These are phyloP conservation scores for Suillus plorans DNA, from an alignment of 768 basidiomycete genomes.

Conservation along the genomic window DNA sequence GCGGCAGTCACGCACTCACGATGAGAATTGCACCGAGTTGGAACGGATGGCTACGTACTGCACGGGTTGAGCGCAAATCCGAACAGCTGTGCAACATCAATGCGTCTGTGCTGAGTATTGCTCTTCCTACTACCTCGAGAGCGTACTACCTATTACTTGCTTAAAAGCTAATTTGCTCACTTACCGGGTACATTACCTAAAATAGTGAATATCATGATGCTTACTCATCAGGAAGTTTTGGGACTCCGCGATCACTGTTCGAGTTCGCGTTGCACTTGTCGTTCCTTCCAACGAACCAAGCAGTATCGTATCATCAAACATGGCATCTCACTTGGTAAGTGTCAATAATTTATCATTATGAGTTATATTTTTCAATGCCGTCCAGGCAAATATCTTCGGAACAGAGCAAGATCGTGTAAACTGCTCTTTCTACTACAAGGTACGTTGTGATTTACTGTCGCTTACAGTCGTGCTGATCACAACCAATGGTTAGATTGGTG, in stretches of 20 bases:
- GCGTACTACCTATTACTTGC: not conserved
- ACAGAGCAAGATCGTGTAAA: constrained; percentile 96
- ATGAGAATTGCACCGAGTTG: not conserved
- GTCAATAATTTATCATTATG: not conserved
- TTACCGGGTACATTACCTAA: not conserved
- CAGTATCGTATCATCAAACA: constrained; percentile 18
- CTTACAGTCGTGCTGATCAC: not conserved
- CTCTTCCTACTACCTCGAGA: not conserved
- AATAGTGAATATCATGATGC: not conserved
- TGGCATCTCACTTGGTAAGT: constrained; percentile 80
- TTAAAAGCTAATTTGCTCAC: not conserved
- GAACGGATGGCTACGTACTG: not conserved
- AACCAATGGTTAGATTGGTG: constrained; percentile 74
- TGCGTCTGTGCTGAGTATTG: not conserved
- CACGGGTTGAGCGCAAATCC: not conserved
- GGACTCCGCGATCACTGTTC: constrained; percentile 20
- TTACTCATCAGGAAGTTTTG: constrained; percentile 11
- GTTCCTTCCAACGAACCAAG: not conserved
- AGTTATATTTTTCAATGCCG: constrained; percentile 6
- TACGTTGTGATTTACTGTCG: constrained; percentile 32
- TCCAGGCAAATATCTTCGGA: constrained; percentile 91
- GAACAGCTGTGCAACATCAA: not conserved
- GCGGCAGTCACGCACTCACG: not conserved
- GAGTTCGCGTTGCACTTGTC: constrained; percentile 1
- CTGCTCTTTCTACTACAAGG: constrained; percentile 99